phyloP scores from a whole-genome alignment of 352 stramenopile species.

The Pythium phragmiticola region DNA sequence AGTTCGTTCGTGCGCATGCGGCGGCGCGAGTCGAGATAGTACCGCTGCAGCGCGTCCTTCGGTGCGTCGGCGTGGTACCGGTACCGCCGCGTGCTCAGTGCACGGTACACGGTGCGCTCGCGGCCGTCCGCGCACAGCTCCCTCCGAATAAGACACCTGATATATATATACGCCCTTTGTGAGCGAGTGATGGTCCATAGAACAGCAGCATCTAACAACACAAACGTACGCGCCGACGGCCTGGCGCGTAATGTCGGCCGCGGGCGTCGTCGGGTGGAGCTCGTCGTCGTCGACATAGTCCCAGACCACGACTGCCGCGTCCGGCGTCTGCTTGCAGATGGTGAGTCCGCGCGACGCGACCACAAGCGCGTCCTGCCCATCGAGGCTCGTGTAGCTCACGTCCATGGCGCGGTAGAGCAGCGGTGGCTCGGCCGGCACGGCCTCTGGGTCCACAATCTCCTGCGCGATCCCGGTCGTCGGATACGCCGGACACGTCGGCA shows the following conservation, averaged over 20 bases:
- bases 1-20: constrained; percentile 1
- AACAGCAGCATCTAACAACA: no score
- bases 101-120: constrained; percentile 33
- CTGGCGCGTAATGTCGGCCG: constrained; percentile 25
- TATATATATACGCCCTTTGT: background rate
- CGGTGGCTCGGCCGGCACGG: background rate
- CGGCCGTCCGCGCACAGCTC: constrained; percentile 36
- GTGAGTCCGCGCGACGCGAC: constrained; percentile 30
- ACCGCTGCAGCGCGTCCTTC: background rate
- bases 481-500: constrained; percentile 29
- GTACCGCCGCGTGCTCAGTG: constrained; percentile 35
- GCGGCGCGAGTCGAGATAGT: background rate
- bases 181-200: background rate
- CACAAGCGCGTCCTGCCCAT: background rate
- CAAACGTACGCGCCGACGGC: constrained; percentile 11
- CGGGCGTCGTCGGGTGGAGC: constrained; percentile 17
- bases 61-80: background rate
- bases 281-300: constrained; percentile 34
- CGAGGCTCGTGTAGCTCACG: background rate
- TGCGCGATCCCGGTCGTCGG: constrained; percentile 14
- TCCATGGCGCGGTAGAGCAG: constrained; percentile 14
- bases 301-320: constrained; percentile 29
- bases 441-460: constrained; percentile 14
- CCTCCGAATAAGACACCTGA: constrained; percentile 34
- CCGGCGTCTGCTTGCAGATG: constrained; percentile 25